Base-by-base conservation (phyloP, 179 eudicot genomes). In the Spergularia azorica region DNA sequence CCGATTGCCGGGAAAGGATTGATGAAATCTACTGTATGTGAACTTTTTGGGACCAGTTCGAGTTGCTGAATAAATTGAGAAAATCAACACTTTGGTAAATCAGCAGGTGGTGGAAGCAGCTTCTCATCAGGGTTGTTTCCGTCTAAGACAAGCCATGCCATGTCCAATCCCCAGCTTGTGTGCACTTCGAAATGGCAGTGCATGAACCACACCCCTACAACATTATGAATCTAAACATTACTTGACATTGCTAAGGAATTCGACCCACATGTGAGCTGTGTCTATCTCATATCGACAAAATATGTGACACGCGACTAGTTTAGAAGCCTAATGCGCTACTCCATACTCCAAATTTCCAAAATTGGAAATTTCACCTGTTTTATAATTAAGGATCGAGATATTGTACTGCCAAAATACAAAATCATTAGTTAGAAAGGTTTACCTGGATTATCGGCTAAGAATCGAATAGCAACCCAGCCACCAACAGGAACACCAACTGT, bases 111-210 rank as follows among this genome's bases (percentile, higher is more conserved):
- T 51, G 93, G 91, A 36, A 48, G 87, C 56, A 88, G 77, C 86
- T 88, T 88, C 48, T 90, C 86, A 51, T 88, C 76, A 2, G 83
- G 85, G 11, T 55, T 71, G 68, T 83, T 64, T 26, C 91, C 93
- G 18, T 90, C 87, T 39, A 80, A 61, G 2, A 90, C 93, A 16
- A 90, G 76, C 93, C 93, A 88, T 38, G 87, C 93, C 90, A 86
- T 90, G 82, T 85, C 85, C 83, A 90, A 73, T 2, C 93, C 93
- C 93, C 93, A 90, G 71, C 87, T 90, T 21, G 88, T 88, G 57
- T 90, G 93, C 0, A 88, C 93, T 79, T 89, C 93, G 26, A 86
- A 73, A 64, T 88, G 93, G 63, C 93, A 90, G 67, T 90, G 91
- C 93, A 90, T 90, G 75, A 90, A 88, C 93, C 93, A 90, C 2